These are phyloP conservation scores for Mentha longifolia DNA, from an alignment of 257 asterid species.

Conservation along the genomic window DNA sequence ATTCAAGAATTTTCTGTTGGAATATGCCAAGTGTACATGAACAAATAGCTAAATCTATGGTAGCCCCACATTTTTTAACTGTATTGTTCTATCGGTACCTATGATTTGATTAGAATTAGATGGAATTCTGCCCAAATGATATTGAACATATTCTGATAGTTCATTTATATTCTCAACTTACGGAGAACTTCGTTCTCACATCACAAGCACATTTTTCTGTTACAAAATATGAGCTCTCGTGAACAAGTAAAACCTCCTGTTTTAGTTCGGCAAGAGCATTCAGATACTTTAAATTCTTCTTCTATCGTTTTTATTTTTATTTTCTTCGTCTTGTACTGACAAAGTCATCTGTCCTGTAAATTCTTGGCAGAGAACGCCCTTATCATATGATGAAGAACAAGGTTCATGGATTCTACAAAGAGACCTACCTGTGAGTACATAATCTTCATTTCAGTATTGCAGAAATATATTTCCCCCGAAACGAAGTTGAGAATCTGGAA, in stretches of 20 bases:
- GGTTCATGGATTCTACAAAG: conserved; percentile 72
- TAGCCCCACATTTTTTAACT: neutral
- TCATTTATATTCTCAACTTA: neutral
- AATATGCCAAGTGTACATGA: neutral
- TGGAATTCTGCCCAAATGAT: neutral
- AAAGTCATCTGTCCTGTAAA: conserved; percentile 10
- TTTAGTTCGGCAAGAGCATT: too few relatives aligned
- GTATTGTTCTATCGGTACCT: too few relatives aligned
- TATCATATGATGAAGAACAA: conserved; percentile 54
- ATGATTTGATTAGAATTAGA: neutral
- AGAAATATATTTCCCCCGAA: neutral
- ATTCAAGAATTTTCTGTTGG: neutral
- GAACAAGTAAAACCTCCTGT: neutral
- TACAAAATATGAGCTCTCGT: neutral
- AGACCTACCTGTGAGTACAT: conserved; percentile 69
- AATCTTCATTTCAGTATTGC: neutral
- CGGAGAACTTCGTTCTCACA: neutral
- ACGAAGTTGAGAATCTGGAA: neutral
- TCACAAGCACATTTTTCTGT: neutral
- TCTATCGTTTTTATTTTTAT: neutral
- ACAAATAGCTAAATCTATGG: too few relatives aligned
- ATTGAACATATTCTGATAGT: neutral
- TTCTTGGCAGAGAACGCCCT: conserved; percentile 69
- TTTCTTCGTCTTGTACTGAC: conserved; percentile 15
- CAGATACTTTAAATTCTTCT: neutral